A percentile compares a stretch with the other conserved stretches of the same genome.
phyloP scores from a whole-genome alignment of 2,329 filamentous ascomycete species.

The Sporothrix humicola region DNA sequence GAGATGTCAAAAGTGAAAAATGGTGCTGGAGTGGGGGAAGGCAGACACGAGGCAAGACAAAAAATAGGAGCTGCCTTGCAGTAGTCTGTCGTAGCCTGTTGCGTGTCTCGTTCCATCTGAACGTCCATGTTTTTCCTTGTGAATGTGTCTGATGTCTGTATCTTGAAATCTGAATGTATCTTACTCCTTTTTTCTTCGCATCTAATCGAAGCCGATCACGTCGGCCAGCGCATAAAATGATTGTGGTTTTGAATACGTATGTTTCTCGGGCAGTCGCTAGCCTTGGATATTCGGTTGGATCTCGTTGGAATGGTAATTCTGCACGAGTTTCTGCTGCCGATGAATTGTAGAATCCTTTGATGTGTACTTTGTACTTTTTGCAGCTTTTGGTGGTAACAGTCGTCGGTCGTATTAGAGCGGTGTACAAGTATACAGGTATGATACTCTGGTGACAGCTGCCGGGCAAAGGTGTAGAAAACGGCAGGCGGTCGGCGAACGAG shows the following conservation, averaged over 20 bases:
- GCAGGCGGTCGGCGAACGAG: not conserved
- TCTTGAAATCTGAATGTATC: not conserved
- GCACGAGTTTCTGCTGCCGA: not conserved
- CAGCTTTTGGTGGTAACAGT: not conserved
- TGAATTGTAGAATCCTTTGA: not conserved
- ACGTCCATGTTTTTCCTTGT: not conserved
- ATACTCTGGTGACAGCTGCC: not conserved
- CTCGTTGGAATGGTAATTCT: not conserved
- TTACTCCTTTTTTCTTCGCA: constrained; percentile 35
- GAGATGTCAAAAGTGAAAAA: no score
- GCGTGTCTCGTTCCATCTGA: constrained; percentile 5
- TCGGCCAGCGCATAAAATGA: constrained; percentile 30
- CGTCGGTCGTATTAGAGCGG: not conserved
- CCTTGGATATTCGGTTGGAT: not conserved
- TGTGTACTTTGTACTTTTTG: not conserved
- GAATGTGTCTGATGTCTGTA: not conserved
- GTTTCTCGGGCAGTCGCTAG: not conserved
- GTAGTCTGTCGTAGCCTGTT: constrained; percentile 3
- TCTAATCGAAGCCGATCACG: constrained; percentile 30
- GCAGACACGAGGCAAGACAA: constrained; percentile 9
- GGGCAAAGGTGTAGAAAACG: constrained; percentile 12
- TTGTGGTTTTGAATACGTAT: no score
- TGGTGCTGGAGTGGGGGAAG: not conserved
- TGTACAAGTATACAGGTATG: not conserved
- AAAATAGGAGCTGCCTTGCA: not conserved